These are phyloP conservation scores for Pleurotus sapidus DNA, from an alignment of 768 basidiomycete species.

Conservation along the genomic window DNA sequence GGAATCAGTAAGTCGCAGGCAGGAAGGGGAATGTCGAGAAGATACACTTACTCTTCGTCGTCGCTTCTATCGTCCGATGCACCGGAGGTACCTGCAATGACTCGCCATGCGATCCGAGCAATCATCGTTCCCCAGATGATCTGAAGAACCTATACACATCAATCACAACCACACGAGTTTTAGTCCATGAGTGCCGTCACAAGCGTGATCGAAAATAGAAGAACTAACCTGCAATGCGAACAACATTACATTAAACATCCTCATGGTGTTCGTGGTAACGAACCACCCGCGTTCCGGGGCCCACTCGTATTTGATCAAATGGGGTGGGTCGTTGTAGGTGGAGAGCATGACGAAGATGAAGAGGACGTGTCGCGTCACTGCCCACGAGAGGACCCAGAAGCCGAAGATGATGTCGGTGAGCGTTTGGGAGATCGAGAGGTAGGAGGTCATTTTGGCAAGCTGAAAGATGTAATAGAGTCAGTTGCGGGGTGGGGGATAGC, in stretches of 20 bases:
- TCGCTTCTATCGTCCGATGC: slow-evolving; percentile 79
- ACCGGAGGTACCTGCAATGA: slow-evolving; percentile 63
- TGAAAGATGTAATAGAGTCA: slow-evolving; percentile 23
- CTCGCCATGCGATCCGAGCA: slow-evolving; percentile 76
- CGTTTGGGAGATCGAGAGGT: slow-evolving; percentile 60
- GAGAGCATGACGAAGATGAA: slow-evolving; percentile 73
- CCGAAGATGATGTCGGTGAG: slow-evolving; percentile 76
- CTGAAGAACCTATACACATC: slow-evolving; percentile 56
- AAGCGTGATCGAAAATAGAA: slow-evolving; percentile 10
- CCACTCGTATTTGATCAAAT: slow-evolving; percentile 54
- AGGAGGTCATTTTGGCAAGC: slow-evolving; percentile 94
- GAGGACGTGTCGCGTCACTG: slow-evolving; percentile 83
- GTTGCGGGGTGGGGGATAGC: not conserved
- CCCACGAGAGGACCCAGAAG: slow-evolving; percentile 86
- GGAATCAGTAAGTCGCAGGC: not conserved
- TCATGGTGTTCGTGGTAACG: slow-evolving; percentile 41
- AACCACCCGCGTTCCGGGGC: slow-evolving; percentile 55
- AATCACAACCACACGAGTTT: not conserved
- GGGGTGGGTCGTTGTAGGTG: slow-evolving; percentile 46
- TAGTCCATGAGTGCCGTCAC: too few relatives aligned
- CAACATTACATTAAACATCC: slow-evolving; percentile 53
- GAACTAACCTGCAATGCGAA: slow-evolving; percentile 56
- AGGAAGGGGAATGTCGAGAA: not conserved
- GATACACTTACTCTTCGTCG: not conserved
- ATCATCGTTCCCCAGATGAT: slow-evolving; percentile 88